Percentiles rank a stretch among this genome's conserved stretches.
Evolutionary conservation across 345 rosid genomes (phyloP).

Genomic region (Linum tenue): DNA sequence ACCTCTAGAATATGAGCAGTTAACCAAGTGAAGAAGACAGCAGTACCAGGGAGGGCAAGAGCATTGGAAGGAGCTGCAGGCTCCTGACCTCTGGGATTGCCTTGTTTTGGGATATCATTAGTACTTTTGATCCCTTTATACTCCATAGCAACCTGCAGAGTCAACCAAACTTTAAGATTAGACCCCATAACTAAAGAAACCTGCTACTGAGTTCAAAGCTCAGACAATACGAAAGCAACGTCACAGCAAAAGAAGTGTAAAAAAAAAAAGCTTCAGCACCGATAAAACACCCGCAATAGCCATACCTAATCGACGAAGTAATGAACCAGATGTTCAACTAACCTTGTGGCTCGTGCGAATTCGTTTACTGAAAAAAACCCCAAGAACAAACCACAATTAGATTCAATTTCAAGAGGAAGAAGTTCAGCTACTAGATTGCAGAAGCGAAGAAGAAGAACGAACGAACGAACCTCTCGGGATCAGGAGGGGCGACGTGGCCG

Average conservation of each 20-base stretch:
- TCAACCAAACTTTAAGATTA: not conserved
- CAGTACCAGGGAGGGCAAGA: conserved; percentile 68
- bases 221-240: not conserved
- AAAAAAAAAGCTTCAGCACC: not conserved
- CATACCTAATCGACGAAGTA: conserved; percentile 5
- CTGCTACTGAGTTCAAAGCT: not conserved
- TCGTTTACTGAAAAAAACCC: conserved; percentile 48
- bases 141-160: conserved; percentile 42
- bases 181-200: not conserved
- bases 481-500: conserved; percentile 64
- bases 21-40: not conserved
- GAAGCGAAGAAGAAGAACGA: not conserved
- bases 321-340: conserved; percentile 11
- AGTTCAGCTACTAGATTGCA: not conserved
- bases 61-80: conserved; percentile 35
- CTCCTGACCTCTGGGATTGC: conserved; percentile 25
- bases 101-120: conserved; percentile 34
- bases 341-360: conserved; percentile 90
- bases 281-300: conserved; percentile 1
- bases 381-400: not conserved
- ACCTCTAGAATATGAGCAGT: not conserved
- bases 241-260: not conserved
- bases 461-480: conserved; percentile 55
- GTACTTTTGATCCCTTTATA: conserved; percentile 48
- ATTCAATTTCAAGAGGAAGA: not conserved